Conservation (phyloP, 2,329 filamentous ascomycete species). For the Xylariales sp. region DNA sequence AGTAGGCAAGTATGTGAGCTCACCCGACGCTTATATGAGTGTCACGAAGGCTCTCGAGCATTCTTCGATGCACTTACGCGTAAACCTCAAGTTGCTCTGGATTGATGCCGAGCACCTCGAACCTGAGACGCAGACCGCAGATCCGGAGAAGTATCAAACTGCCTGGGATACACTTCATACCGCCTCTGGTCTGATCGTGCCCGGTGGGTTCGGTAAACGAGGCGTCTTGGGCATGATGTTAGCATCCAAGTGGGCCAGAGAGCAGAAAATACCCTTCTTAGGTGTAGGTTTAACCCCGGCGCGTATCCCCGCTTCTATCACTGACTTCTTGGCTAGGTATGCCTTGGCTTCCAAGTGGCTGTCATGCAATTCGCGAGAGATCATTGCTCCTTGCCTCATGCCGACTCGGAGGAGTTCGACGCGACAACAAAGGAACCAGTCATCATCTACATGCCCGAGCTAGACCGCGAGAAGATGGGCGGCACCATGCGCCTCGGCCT, state of each 20-base stretch:
- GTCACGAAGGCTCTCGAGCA: constrained; percentile 90
- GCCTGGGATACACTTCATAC: constrained; percentile 85
- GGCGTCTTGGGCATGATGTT: constrained; percentile 92
- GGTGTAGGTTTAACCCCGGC: constrained; percentile 57
- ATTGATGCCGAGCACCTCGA: constrained; percentile 90
- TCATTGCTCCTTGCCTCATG: constrained; percentile 71
- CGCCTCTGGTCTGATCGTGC: constrained; percentile 74
- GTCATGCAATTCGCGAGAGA: constrained; percentile 89
- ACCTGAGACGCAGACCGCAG: constrained; percentile 66
- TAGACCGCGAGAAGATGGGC: constrained; percentile 70
- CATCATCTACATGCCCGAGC: constrained; percentile 93
- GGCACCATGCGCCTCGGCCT: constrained; percentile 89
- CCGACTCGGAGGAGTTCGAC: constrained; percentile 67
- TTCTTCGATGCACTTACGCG: constrained; percentile 84
- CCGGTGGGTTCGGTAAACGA: constrained; percentile 82
- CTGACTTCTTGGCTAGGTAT: constrained; percentile 62
- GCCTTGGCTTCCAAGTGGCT: constrained; percentile 91
- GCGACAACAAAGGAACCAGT: constrained; percentile 72
- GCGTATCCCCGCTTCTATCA: background rate
- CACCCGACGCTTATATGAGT: constrained; percentile 87
- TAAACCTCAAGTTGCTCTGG: constrained; percentile 83
- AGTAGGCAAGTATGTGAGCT: constrained; percentile 90
- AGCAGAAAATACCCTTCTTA: constrained; percentile 82
- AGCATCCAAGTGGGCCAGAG: constrained; percentile 87
- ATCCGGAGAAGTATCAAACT: constrained; percentile 82